A percentile compares a stretch with the other conserved stretches of the same genome.
phyloP scores from a whole-genome alignment of 176 grass and related monocot species.

The Tuctoria greenei region DNA sequence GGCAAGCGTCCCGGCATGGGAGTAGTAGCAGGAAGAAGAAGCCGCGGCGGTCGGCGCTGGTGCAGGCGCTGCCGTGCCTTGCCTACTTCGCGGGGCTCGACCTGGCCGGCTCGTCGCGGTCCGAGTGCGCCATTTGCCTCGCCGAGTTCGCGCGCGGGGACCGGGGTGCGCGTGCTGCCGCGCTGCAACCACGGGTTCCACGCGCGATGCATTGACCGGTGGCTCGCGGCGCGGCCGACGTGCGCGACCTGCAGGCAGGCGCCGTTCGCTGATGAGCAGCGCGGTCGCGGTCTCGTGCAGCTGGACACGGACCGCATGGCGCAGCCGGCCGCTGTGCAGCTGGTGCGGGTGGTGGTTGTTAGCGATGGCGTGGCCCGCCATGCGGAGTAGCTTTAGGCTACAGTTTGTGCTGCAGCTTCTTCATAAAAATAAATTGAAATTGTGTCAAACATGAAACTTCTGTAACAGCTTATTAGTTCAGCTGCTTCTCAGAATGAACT shows the following conservation, averaged over 20 bases:
- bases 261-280: conserved; percentile 29
- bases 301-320: background rate
- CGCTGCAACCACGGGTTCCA: conserved; percentile 80
- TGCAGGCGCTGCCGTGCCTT: conserved; percentile 31
- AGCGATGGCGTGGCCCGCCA: background rate
- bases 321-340: background rate
- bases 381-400: background rate
- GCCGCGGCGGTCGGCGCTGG: background rate
- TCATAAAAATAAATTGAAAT: too few species aligned
- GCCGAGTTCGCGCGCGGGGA: conserved; percentile 62
- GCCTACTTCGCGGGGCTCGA: conserved; percentile 43
- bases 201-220: conserved; percentile 65
- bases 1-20: background rate
- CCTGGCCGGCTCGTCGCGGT: conserved; percentile 44
- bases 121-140: conserved; percentile 83
- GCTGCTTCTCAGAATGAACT: too few species aligned
- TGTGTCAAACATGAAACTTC: too few species aligned
- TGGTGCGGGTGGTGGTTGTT: conserved; percentile 23
- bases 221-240: conserved; percentile 56
- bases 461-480: too few species aligned
- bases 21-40: background rate
- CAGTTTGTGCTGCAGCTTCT: too few species aligned
- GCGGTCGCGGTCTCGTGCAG: background rate
- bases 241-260: conserved; percentile 75
- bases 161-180: conserved; percentile 61